These are phyloP conservation scores for Thamnidium elegans DNA, from an alignment of 192 early-diverging fungal species.

Conservation along the genomic window DNA sequence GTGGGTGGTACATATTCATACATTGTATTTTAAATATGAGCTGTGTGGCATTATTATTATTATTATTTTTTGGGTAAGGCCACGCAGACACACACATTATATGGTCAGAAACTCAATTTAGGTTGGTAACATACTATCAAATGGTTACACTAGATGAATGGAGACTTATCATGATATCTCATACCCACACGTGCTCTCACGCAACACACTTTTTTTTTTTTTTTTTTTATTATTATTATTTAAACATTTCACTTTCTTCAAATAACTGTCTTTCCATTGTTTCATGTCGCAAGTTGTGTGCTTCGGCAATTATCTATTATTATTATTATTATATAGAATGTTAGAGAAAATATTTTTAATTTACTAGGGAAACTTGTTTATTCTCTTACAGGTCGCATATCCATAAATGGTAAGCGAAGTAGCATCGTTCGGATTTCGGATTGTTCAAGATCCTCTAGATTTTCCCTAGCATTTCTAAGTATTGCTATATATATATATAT, in stretches of 20 bases:
- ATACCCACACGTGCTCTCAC: neutral
- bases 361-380: neutral
- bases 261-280: conserved; percentile 60
- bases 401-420: conserved; percentile 70
- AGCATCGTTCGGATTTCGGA: conserved; percentile 86
- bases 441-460: conserved; percentile 86
- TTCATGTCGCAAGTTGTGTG: conserved; percentile 67
- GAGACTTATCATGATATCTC: neutral
- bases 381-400: conserved; percentile 57
- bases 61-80: too few relatives aligned
- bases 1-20: too few relatives aligned
- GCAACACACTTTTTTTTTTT: neutral
- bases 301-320: conserved; percentile 63
- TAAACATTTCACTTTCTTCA: conserved; percentile 35
- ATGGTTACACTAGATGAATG: too few relatives aligned
- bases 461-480: conserved; percentile 68
- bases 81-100: too few relatives aligned
- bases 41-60: too few relatives aligned
- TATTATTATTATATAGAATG: neutral
- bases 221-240: too few relatives aligned
- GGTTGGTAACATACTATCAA: too few relatives aligned
- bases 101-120: too few relatives aligned
- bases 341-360: neutral
- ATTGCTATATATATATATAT: conserved; percentile 54
- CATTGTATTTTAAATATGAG: too few relatives aligned